Conservation (phyloP, 768 basidiomycete species). For the Mycena rosella region DNA sequence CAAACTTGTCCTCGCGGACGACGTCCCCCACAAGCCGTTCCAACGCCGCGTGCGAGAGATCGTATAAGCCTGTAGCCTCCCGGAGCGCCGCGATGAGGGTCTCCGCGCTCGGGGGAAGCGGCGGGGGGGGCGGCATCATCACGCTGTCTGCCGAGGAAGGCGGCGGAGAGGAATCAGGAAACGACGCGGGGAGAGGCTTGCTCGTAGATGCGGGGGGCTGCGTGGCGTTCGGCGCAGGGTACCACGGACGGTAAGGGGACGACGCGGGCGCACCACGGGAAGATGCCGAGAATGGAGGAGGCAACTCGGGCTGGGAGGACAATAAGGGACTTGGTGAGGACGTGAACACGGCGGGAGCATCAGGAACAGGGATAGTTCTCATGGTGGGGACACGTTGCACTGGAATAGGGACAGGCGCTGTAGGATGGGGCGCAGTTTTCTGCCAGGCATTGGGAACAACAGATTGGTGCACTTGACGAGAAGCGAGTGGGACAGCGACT, state of each 20-base stretch:
- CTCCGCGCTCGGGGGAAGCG: conserved; percentile 30
- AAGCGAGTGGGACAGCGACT: background rate
- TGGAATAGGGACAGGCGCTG: background rate
- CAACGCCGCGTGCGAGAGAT: conserved; percentile 62
- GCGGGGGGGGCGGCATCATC: conserved; percentile 48
- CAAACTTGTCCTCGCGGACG: conserved; percentile 82
- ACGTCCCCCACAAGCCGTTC: conserved; percentile 71
- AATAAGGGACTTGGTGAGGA: conserved; percentile 32
- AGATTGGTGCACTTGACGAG: background rate
- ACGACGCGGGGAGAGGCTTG: conserved; percentile 2
- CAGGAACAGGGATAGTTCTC: background rate
- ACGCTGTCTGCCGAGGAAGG: conserved; percentile 41
- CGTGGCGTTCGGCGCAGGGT: conserved; percentile 26
- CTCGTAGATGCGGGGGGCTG: background rate
- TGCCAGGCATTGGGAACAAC: background rate
- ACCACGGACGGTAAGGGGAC: conserved; percentile 2
- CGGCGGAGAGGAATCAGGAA: conserved; percentile 49
- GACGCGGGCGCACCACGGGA: conserved; percentile 19
- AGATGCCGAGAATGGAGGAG: conserved; percentile 8
- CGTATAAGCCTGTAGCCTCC: conserved; percentile 63
- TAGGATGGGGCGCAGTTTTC: background rate
- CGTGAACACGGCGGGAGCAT: conserved; percentile 8
- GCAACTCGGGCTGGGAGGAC: conserved; percentile 24
- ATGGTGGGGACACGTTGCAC: conserved; percentile 8
- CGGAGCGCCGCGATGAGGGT: conserved; percentile 55